Conservation (phyloP, 192 early-diverging fungal genomes). For the Backusella psychrophila region DNA sequence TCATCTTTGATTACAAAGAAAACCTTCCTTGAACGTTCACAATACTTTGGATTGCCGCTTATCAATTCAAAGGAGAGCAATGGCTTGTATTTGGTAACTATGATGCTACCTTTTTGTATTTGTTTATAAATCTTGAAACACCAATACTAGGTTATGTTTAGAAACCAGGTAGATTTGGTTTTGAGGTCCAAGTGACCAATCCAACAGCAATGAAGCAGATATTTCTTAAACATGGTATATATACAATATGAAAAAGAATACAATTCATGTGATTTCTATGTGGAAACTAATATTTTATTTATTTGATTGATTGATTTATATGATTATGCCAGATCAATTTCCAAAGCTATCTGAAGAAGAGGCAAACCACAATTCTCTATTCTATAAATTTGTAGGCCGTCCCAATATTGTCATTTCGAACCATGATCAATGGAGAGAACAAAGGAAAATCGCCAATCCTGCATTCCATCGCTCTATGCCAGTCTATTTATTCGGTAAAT, state of each 20-base stretch:
- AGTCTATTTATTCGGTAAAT: conserved; percentile 4
- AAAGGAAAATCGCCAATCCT: conserved; percentile 21
- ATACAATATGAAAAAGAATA: too few species aligned
- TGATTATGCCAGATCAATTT: neutral
- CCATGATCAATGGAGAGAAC: conserved; percentile 11
- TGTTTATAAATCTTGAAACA: neutral
- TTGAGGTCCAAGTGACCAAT: neutral
- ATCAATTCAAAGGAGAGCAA: neutral
- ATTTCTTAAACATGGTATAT: neutral
- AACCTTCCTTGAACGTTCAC: neutral
- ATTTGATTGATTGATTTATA: too few species aligned
- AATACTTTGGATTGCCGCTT: neutral
- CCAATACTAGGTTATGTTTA: neutral
- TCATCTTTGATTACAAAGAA: neutral
- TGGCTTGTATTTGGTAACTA: neutral
- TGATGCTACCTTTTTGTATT: too few species aligned
- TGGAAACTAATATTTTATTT: too few species aligned
- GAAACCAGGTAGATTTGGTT: neutral
- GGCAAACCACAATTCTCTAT: neutral
- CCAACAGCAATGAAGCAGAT: neutral
- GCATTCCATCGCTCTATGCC: conserved; percentile 20
- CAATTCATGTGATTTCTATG: too few species aligned
- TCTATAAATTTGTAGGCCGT: neutral
- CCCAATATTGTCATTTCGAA: neutral
- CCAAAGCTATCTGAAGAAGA: neutral